Evolutionary conservation across 2,329 filamentous ascomycete species (phyloP).

Genomic region (Ophiocordyceps australis): DNA sequence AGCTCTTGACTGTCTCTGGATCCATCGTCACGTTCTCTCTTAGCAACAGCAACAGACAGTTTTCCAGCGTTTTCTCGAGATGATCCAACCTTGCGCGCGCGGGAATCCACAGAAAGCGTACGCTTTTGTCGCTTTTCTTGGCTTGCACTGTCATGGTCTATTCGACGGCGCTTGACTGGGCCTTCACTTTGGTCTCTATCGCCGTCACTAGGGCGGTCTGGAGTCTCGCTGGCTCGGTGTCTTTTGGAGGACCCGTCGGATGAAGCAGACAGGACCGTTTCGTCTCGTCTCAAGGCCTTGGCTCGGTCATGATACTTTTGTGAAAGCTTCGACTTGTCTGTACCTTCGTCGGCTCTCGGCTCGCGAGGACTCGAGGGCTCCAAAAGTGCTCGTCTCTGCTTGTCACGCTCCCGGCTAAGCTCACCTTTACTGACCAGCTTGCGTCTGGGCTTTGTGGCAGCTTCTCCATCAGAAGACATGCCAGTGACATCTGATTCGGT

Average conservation of each 20-base stretch:
- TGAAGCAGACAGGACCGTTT: conserved; percentile 34
- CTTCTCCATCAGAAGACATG: conserved; percentile 36
- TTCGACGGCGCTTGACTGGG: conserved; percentile 34
- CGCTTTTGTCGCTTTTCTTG: conserved; percentile 28
- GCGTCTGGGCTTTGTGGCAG: conserved; percentile 38
- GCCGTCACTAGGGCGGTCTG: conserved; percentile 28
- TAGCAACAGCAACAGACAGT: conserved; percentile 11
- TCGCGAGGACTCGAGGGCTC: conserved; percentile 36
- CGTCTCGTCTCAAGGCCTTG: conserved; percentile 42
- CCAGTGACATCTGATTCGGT: conserved; percentile 33
- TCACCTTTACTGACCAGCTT: conserved; percentile 48
- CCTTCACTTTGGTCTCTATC: conserved; percentile 34
- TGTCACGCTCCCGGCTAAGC: conserved; percentile 38
- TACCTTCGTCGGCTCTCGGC: conserved; percentile 24
- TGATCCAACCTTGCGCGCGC: conserved; percentile 20
- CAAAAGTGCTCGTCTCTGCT: conserved; percentile 34
- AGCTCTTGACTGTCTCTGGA: conserved; percentile 17
- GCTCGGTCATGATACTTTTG: conserved; percentile 42
- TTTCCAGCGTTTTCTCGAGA: conserved; percentile 20
- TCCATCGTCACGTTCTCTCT: conserved; percentile 24
- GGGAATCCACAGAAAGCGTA: conserved; percentile 25
- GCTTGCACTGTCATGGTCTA: conserved; percentile 31
- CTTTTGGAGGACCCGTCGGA: conserved; percentile 37
- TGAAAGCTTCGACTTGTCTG: conserved; percentile 26
- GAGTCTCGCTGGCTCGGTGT: conserved; percentile 39